A percentile compares a stretch with the other conserved stretches of the same genome.
Evolutionary conservation across 2,329 filamentous ascomycete genomes (phyloP).

Genomic region (Blastomyces parvus): DNA sequence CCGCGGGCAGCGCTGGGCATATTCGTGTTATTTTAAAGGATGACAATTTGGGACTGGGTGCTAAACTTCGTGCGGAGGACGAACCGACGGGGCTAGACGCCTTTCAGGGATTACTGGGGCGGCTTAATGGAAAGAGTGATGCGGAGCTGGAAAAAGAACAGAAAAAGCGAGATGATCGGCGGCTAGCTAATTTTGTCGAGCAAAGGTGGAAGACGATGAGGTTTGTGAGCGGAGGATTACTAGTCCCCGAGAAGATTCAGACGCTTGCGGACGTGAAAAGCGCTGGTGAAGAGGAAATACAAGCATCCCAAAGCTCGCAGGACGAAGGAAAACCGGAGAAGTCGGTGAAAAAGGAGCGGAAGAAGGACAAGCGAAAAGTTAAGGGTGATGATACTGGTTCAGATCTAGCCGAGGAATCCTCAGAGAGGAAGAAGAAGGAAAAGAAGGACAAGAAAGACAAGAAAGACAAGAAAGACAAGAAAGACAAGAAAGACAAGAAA

Average conservation of each 20-base stretch:
- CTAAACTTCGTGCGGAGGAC: conserved; percentile 58
- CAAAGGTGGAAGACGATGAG: conserved; percentile 69
- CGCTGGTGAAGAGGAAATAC: conserved; percentile 33
- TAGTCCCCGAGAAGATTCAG: conserved; percentile 51
- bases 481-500: conserved; percentile 18
- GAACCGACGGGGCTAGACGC: conserved; percentile 77
- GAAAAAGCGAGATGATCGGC: conserved; percentile 57
- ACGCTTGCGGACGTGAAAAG: conserved; percentile 14
- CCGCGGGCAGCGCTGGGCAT: conserved; percentile 70
- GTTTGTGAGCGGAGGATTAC: conserved; percentile 77
- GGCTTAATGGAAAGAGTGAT: conserved; percentile 80
- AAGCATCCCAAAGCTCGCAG: conserved; percentile 42
- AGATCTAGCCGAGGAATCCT: conserved; percentile 25
- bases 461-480: too few species aligned
- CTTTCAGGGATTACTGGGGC: conserved; percentile 75
- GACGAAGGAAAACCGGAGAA: conserved; percentile 20
- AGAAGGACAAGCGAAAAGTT: conserved; percentile 22
- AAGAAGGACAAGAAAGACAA: conserved; percentile 23
- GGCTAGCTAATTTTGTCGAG: conserved; percentile 63
- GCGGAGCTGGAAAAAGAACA: conserved; percentile 62
- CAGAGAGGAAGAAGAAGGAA: conserved; percentile 30
- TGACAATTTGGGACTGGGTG: conserved; percentile 82
- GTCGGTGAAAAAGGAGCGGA: conserved; percentile 22
- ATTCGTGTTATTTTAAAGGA: conserved; percentile 82
- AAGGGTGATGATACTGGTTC: conserved; percentile 21